Evolutionary conservation across 208 protist species (phyloP).

Genomic region (Trypanosoma grayi): DNA sequence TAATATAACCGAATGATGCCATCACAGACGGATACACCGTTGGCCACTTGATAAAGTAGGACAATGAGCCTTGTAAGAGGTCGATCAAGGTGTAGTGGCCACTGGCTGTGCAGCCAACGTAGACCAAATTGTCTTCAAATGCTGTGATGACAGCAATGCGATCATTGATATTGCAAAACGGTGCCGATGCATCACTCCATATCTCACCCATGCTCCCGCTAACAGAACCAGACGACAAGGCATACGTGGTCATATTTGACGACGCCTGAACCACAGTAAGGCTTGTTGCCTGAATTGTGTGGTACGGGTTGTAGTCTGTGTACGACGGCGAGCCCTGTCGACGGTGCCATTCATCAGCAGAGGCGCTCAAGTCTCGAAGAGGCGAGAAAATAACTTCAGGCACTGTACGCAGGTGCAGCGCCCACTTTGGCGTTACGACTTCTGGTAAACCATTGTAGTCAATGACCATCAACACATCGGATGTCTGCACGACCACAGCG

Average conservation of each 20-base stretch:
- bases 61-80: background rate
- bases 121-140: background rate
- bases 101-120: constrained; percentile 8
- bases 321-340: constrained; percentile 10
- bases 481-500: constrained; percentile 10
- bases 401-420: background rate
- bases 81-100: constrained; percentile 12
- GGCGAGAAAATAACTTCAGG: constrained; percentile 12
- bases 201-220: background rate
- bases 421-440: background rate
- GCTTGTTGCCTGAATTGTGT: constrained; percentile 9
- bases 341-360: constrained; percentile 8
- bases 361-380: background rate
- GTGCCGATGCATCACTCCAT: background rate
- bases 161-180: background rate
- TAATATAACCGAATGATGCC: constrained; percentile 5
- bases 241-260: background rate
- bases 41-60: constrained; percentile 6
- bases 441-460: constrained; percentile 5
- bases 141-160: constrained; percentile 10
- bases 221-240: constrained; percentile 1
- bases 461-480: background rate
- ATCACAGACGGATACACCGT: background rate
- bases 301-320: constrained; percentile 26
- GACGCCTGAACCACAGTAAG: background rate